These are phyloP conservation scores for Macadamia integrifolia DNA, from an alignment of 164 flowering plant genomes.

Conservation along the genomic window DNA sequence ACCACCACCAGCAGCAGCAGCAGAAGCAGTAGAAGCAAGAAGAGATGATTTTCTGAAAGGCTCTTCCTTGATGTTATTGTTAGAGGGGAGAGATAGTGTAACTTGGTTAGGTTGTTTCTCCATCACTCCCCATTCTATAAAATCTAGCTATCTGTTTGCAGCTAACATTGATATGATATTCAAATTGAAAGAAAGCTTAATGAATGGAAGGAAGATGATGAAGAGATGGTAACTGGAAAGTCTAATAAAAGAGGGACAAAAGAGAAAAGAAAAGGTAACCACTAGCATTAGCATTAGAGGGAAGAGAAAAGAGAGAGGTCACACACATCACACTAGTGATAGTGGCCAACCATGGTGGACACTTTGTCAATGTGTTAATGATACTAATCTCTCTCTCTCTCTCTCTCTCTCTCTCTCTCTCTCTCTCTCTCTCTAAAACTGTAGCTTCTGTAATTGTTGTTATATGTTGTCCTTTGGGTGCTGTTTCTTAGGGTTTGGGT, in stretches of 20 bases:
- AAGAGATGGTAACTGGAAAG: background rate
- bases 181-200: background rate
- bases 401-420: too few species aligned
- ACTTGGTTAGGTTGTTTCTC: slow-evolving; percentile 34
- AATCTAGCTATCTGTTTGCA: slow-evolving; percentile 17
- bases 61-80: slow-evolving; percentile 15
- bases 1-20: slow-evolving; percentile 10
- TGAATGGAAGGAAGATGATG: slow-evolving; percentile 1
- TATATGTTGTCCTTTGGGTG: slow-evolving; percentile 3
- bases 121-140: slow-evolving; percentile 36
- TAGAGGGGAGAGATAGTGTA: slow-evolving; percentile 23
- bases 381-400: slow-evolving; percentile 1
- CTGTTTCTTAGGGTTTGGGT: background rate
- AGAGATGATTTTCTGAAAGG: slow-evolving; percentile 21
- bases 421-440: background rate
- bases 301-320: slow-evolving; percentile 1
- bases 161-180: slow-evolving; percentile 15
- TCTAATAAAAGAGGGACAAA: background rate
- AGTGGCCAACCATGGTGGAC: slow-evolving; percentile 45
- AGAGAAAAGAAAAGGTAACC: background rate
- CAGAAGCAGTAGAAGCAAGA: background rate
- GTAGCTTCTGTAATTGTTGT: background rate
- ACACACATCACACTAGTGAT: slow-evolving; percentile 2
- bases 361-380: slow-evolving; percentile 20
- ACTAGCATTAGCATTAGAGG: slow-evolving; percentile 8